A percentile compares a stretch with the other conserved stretches of the same genome.
phyloP scores from a whole-genome alignment of 768 basidiomycete species.

The Hygrophorus russula region DNA sequence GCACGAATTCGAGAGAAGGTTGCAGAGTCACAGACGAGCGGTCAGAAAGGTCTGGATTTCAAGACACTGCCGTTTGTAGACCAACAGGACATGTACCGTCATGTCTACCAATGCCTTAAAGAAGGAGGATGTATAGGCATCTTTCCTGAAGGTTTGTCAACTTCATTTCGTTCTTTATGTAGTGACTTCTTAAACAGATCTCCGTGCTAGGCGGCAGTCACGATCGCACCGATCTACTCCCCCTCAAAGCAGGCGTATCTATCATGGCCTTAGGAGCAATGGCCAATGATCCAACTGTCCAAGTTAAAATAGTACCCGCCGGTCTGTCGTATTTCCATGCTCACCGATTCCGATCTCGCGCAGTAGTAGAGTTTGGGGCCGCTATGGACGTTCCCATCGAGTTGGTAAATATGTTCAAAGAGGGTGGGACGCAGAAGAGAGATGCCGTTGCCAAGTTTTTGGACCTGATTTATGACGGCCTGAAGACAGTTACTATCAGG shows the following conservation, averaged over 20 bases:
- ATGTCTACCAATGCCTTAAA: slow-evolving; percentile 81
- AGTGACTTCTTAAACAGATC: slow-evolving; percentile 1
- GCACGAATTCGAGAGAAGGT: slow-evolving; percentile 55
- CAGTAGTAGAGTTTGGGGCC: slow-evolving; percentile 92
- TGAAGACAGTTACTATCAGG: slow-evolving; percentile 93
- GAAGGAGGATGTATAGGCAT: slow-evolving; percentile 91
- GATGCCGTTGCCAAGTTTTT: slow-evolving; percentile 85
- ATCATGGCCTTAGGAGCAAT: slow-evolving; percentile 98
- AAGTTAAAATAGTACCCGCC: slow-evolving; percentile 88
- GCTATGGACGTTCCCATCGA: slow-evolving; percentile 89
- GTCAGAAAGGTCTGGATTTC: slow-evolving; percentile 58
- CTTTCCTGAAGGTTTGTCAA: slow-evolving; percentile 81
- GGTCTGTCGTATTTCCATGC: slow-evolving; percentile 67
- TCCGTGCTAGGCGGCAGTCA: slow-evolving; percentile 77
- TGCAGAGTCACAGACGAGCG: slow-evolving; percentile 44
- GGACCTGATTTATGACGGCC: slow-evolving; percentile 81
- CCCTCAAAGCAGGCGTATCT: slow-evolving; percentile 94
- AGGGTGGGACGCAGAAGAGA: slow-evolving; percentile 79
- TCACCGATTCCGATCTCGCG: slow-evolving; percentile 87
- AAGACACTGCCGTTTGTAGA: slow-evolving; percentile 83
- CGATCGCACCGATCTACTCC: slow-evolving; percentile 91
- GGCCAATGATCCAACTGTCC: slow-evolving; percentile 77
- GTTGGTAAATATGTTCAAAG: slow-evolving; percentile 80
- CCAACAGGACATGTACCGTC: slow-evolving; percentile 89
- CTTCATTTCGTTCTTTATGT: neutral